Conservation (phyloP, 768 basidiomycete species). For the Rhodotorula sphaerocarpa region DNA sequence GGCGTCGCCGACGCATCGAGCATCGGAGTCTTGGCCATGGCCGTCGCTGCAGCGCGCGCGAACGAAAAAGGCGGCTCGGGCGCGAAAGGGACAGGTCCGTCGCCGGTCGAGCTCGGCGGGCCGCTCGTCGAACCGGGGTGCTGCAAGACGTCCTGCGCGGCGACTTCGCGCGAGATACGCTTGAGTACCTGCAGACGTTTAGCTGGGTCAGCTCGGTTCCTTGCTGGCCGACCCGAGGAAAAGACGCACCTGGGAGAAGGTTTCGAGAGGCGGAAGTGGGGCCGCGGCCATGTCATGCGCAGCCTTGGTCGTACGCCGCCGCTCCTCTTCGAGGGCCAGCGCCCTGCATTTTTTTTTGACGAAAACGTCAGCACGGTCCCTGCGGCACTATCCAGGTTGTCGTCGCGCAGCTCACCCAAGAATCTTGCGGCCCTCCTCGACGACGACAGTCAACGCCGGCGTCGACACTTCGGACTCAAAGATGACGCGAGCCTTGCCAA, state of each 20-base stretch:
- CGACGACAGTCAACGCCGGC: slow-evolving; percentile 29
- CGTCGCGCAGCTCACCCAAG: slow-evolving; percentile 1
- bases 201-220: not conserved
- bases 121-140: too few species aligned
- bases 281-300: slow-evolving; percentile 17
- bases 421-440: slow-evolving; percentile 33
- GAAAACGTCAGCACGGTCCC: not conserved
- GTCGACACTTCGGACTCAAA: slow-evolving; percentile 23
- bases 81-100: not conserved
- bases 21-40: slow-evolving; percentile 7
- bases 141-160: not conserved
- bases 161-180: slow-evolving; percentile 21
- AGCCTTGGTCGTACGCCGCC: slow-evolving; percentile 14
- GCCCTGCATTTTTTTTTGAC: slow-evolving; percentile 7
- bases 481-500: slow-evolving; percentile 20
- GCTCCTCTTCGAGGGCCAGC: slow-evolving; percentile 18
- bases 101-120: not conserved
- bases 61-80: slow-evolving; percentile 4
- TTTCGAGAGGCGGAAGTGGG: slow-evolving; percentile 1
- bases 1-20: not conserved
- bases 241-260: slow-evolving; percentile 23
- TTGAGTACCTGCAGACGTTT: slow-evolving; percentile 19
- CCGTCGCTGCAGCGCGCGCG: slow-evolving; percentile 22
- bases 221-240: not conserved
- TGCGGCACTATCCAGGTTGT: too few species aligned